Conservation (phyloP, 1,139 yeast species). For the Insectozyma bohioensis region DNA sequence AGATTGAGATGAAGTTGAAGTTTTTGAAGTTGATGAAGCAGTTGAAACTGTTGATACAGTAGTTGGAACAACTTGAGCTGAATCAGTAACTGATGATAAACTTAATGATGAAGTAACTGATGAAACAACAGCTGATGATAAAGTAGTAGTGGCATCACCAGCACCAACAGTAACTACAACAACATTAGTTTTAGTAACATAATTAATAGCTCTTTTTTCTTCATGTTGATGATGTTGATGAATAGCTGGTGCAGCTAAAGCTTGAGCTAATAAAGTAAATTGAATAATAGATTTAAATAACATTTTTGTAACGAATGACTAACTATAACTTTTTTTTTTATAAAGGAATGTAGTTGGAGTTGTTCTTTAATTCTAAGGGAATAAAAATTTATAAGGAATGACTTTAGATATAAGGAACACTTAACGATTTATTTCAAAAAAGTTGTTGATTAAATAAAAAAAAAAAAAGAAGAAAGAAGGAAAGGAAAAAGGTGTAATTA, state of each 20-base stretch:
- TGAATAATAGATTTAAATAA: conserved; percentile 46
- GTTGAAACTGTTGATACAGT: conserved; percentile 6
- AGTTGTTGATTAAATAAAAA: conserved; percentile 3
- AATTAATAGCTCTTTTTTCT: conserved; percentile 37
- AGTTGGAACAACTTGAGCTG: conserved; percentile 20
- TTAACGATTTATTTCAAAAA: neutral
- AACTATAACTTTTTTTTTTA: neutral
- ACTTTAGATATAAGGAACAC: conserved; percentile 5
- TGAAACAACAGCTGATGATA: conserved; percentile 25
- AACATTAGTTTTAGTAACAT: conserved; percentile 33
- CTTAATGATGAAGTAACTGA: conserved; percentile 19
- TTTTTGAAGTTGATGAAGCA: conserved; percentile 6
- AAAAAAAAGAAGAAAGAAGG: conserved; percentile 5
- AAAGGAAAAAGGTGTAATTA: conserved; percentile 1
- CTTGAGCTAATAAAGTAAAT: conserved; percentile 32
- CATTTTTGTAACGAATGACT: conserved; percentile 32
- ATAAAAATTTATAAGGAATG: conserved; percentile 9
- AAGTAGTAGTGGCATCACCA: conserved; percentile 26
- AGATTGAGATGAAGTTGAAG: conserved; percentile 21
- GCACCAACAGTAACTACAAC: conserved; percentile 38
- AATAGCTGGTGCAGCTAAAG: conserved; percentile 31
- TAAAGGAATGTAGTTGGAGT: conserved; percentile 6
- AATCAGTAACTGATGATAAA: conserved; percentile 11
- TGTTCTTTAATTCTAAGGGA: conserved; percentile 7
- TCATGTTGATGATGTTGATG: conserved; percentile 42